Evolutionary conservation across 768 basidiomycete genomes (phyloP).

Genomic region (Coprinopsis cinerea): DNA sequence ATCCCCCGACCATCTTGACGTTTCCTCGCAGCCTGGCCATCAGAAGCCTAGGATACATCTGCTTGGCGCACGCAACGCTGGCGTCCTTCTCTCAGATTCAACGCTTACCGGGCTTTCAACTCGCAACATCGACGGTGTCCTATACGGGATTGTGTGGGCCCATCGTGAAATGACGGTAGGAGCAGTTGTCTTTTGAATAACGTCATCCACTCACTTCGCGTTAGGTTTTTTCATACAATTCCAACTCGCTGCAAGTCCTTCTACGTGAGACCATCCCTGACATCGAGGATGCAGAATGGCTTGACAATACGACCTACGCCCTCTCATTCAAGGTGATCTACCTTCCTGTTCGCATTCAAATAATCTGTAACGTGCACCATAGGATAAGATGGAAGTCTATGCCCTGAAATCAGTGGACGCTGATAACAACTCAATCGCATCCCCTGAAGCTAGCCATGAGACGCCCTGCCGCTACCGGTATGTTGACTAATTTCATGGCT

Average conservation of each 20-base stretch:
- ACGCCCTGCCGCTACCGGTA: too few species aligned
- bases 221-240: conserved; percentile 32
- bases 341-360: not conserved
- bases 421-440: conserved; percentile 22
- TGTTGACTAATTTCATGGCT: conserved; percentile 10
- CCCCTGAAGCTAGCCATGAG: conserved; percentile 6
- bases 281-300: conserved; percentile 32
- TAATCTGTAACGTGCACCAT: conserved; percentile 2
- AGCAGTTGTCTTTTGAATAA: not conserved
- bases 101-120: conserved; percentile 19
- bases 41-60: conserved; percentile 9
- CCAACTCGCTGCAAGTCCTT: conserved; percentile 23
- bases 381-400: conserved; percentile 39
- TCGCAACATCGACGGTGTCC: conserved; percentile 19
- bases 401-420: conserved; percentile 27
- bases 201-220: not conserved
- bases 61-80: conserved; percentile 17
- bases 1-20: conserved; percentile 42
- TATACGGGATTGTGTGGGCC: conserved; percentile 45
- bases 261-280: conserved; percentile 20
- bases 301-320: conserved; percentile 32
- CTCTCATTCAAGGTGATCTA: conserved; percentile 34
- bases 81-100: conserved; percentile 16
- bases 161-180: conserved; percentile 34
- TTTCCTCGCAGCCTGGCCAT: not conserved